A percentile compares a stretch with the other conserved stretches of the same genome.
These are phyloP conservation scores for Phytophthora fragariae DNA, from an alignment of 352 stramenopile species.

Conservation along the genomic window DNA sequence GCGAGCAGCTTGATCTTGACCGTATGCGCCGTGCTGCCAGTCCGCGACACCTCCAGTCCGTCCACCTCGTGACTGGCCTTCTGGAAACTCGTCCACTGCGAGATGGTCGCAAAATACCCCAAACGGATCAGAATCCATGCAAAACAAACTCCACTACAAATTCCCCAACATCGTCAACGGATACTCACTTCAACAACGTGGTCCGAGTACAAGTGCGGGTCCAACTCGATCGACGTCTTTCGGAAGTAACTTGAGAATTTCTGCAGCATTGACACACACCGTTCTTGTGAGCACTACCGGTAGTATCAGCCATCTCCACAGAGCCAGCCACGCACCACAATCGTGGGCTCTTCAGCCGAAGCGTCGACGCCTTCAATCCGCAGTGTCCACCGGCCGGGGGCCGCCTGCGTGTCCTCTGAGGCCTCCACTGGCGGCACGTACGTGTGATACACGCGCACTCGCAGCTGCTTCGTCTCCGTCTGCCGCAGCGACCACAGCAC, in stretches of 20 bases:
- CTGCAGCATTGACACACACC: constrained; percentile 35
- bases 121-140: neutral
- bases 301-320: neutral
- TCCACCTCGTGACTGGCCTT: constrained; percentile 73
- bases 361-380: constrained; percentile 65
- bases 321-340: constrained; percentile 42
- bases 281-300: neutral
- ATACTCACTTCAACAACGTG: constrained; percentile 65
- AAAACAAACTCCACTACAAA: neutral
- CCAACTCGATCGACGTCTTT: constrained; percentile 77
- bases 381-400: constrained; percentile 67
- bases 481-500: constrained; percentile 11
- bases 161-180: neutral
- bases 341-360: constrained; percentile 31
- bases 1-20: constrained; percentile 77
- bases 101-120: neutral
- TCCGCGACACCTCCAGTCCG: constrained; percentile 60
- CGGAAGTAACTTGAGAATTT: constrained; percentile 85
- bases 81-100: constrained; percentile 82
- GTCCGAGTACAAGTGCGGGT: constrained; percentile 73
- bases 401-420: constrained; percentile 35
- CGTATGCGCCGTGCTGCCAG: constrained; percentile 56
- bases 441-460: constrained; percentile 69
- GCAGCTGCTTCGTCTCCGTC: constrained; percentile 66
- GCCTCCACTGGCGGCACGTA: constrained; percentile 57